Conservation (phyloP, 441 rosid species). For the Raphanus hybrid region DNA sequence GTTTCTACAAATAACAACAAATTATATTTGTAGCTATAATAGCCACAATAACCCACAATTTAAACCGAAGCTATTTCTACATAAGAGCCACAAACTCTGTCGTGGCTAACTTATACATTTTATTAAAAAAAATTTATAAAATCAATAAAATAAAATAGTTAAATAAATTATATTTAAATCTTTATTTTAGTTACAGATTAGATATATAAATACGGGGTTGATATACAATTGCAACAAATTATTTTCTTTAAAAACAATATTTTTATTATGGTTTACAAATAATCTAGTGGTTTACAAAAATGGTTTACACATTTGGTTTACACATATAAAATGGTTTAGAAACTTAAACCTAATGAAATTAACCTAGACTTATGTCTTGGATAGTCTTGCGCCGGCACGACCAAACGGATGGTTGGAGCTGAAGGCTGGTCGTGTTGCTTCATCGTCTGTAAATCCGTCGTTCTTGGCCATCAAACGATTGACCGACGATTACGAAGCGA, state of each 20-base stretch:
- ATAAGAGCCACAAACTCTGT: too few species aligned
- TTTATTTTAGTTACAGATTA: too few species aligned
- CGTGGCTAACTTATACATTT: not conserved
- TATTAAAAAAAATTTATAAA: too few species aligned
- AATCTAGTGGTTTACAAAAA: not conserved
- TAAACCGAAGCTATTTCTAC: too few species aligned
- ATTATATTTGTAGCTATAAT: not conserved
- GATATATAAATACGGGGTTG: not conserved
- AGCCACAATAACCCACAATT: too few species aligned
- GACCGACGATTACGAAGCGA: not conserved
- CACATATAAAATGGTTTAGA: too few species aligned
- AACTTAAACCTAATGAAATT: not conserved
- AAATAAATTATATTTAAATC: too few species aligned
- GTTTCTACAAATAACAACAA: not conserved
- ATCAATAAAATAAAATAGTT: too few species aligned
- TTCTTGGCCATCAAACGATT: not conserved
- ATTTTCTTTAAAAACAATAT: not conserved
- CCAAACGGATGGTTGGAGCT: not conserved
- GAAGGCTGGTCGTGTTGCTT: not conserved
- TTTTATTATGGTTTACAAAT: not conserved
- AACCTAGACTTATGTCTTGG: not conserved
- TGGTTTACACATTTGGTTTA: too few species aligned
- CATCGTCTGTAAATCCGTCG: too few species aligned
- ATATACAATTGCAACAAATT: not conserved
- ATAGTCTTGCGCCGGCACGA: not conserved